A percentile compares a stretch with the other conserved stretches of the same genome.
phyloP scores from a whole-genome alignment of 1,284 basidiomycete species.

The Mycena sp. region DNA sequence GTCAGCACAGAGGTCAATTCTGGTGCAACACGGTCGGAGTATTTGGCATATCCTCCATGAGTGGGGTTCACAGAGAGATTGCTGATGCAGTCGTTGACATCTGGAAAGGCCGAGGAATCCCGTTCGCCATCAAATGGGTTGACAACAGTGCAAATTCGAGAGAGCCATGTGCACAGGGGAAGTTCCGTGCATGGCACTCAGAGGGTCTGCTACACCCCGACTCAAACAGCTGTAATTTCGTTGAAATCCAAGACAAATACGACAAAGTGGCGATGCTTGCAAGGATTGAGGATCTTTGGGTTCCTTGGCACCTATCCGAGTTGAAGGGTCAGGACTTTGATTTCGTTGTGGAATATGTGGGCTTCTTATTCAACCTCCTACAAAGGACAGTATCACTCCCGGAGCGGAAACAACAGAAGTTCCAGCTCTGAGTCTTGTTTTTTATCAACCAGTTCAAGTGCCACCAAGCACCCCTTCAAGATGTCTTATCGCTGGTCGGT shows the following conservation, averaged over 20 bases:
- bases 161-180: not conserved
- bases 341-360: conserved; percentile 2
- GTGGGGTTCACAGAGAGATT: conserved; percentile 4
- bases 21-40: conserved; percentile 8
- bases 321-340: conserved; percentile 8
- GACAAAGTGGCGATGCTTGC: conserved; percentile 3
- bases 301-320: not conserved
- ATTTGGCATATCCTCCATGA: not conserved
- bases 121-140: conserved; percentile 6
- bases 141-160: not conserved
- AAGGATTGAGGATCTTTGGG: not conserved
- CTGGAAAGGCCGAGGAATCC: not conserved
- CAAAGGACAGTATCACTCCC: not conserved
- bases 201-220: not conserved
- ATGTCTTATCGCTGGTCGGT: not conserved
- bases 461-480: not conserved
- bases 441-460: not conserved
- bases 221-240: not conserved
- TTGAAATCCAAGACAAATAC: not conserved
- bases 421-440: not conserved
- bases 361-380: not conserved
- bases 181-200: not conserved
- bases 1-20: not conserved
- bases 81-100: conserved; percentile 3
- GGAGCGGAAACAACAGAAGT: not conserved